Conservation (phyloP, 116 monocot genomes). For the Zostera marina region DNA sequence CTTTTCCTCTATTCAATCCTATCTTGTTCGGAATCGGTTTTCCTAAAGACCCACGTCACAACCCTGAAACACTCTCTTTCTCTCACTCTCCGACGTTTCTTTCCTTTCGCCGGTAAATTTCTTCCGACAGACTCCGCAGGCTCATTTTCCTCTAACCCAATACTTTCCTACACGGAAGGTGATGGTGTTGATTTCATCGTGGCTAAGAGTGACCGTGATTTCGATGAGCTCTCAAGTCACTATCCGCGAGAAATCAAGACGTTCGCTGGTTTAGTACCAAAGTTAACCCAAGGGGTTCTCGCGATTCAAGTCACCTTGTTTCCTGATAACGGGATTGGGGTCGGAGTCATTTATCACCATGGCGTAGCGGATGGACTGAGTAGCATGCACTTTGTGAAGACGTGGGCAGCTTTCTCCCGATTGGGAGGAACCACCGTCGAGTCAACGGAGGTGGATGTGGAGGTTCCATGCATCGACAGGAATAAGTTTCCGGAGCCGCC, state of each 20-base stretch:
- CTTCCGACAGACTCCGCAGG: background rate
- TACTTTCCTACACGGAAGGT: constrained; percentile 10
- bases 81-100: constrained; percentile 32
- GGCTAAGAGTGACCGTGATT: constrained; percentile 13
- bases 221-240: constrained; percentile 14
- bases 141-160: too few species aligned
- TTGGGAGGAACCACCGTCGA: background rate
- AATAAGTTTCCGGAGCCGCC: constrained; percentile 5
- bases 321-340: constrained; percentile 14
- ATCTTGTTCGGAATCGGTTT: background rate
- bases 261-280: constrained; percentile 20
- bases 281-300: background rate
- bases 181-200: constrained; percentile 24
- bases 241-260: constrained; percentile 10
- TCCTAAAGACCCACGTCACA: constrained; percentile 19
- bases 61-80: constrained; percentile 37
- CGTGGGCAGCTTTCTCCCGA: constrained; percentile 19
- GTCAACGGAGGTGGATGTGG: background rate
- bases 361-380: constrained; percentile 31
- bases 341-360: constrained; percentile 36
- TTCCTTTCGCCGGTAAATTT: constrained; percentile 30
- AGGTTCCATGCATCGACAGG: constrained; percentile 16
- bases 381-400: constrained; percentile 33
- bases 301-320: constrained; percentile 35
- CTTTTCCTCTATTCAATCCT: constrained; percentile 39